Evolutionary conservation across 371 early-diverging fungal species (phyloP).

Genomic region (Mucor sp.): DNA sequence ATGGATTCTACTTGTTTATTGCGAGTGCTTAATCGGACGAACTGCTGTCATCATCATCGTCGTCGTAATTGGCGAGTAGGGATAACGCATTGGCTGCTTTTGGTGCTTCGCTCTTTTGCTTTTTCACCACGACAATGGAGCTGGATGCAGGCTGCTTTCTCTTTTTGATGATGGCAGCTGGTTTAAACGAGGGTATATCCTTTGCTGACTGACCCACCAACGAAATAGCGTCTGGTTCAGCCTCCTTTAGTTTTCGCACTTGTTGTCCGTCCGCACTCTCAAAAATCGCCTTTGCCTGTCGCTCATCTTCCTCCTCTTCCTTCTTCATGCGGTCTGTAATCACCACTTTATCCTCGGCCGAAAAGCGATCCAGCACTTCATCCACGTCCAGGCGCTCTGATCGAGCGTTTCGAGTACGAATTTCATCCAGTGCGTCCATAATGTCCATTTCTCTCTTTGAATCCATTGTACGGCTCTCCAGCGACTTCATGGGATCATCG

Average conservation of each 20-base stretch:
- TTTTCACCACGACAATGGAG: slow-evolving; percentile 27
- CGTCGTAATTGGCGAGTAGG: slow-evolving; percentile 36
- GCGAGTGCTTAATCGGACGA: slow-evolving; percentile 5
- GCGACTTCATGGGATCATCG: slow-evolving; percentile 92
- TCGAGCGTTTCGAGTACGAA: slow-evolving; percentile 84
- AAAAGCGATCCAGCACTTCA: slow-evolving; percentile 58
- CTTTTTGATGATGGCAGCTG: slow-evolving; percentile 19
- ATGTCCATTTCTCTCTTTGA: slow-evolving; percentile 97
- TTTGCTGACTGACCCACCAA: slow-evolving; percentile 40
- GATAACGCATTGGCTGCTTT: slow-evolving; percentile 22
- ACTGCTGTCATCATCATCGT: background rate
- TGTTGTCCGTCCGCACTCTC: slow-evolving; percentile 68
- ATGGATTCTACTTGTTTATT: background rate
- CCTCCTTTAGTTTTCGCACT: slow-evolving; percentile 66
- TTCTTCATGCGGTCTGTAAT: slow-evolving; percentile 34
- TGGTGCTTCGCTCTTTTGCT: slow-evolving; percentile 36
- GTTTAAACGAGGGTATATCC: slow-evolving; percentile 46
- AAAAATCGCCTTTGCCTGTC: slow-evolving; percentile 67
- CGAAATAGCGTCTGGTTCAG: slow-evolving; percentile 49
- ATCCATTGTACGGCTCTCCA: slow-evolving; percentile 92
- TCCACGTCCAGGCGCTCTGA: slow-evolving; percentile 78
- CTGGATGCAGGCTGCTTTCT: slow-evolving; percentile 20
- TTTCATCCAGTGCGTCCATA: slow-evolving; percentile 94
- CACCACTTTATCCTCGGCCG: slow-evolving; percentile 41
- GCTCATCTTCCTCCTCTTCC: slow-evolving; percentile 75